Evolutionary conservation across 352 stramenopile genomes (phyloP), one percentile per base, ranked within the genome.

Genomic region (Stramenopiles sp.): DNA sequence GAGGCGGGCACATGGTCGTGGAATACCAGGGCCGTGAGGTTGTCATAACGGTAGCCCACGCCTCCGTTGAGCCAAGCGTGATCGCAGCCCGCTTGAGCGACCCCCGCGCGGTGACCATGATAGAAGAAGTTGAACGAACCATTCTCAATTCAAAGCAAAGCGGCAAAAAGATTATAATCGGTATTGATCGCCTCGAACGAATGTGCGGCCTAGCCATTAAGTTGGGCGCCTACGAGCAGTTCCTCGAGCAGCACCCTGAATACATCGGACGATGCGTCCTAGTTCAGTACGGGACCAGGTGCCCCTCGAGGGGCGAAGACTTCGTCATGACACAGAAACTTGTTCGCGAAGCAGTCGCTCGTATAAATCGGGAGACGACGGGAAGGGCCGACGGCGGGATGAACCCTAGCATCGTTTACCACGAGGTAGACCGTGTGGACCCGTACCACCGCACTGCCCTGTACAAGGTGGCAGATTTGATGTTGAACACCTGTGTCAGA

Each of bases 401-500:
- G 12, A 63, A 63, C 25, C 43, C 43, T 18, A 25, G 12, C 12
- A 63, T 63, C 25, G 25, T 63, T 25, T 63, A 63, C 25, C 43
- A 63, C 43, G 43, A 63, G 25, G 43, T 63, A 63, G 43, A 63
- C 25, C 43, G 43, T 63, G 43, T 63, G 25, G 25, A 63, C 25
- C 12, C 25, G 25, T 63, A 87, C 37, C 80, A 94, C 76, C 83
- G 89, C 6, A 83, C 93, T 74, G 85, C 88, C 0, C 77, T 93
- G 32, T 81, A 92, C 49, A 79, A 80, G 68, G 82, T 87, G 31
- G 83, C 83, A 6, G 86, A 94, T 79, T 81, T 94, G n/a, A 78
- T 88, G 32, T 78, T 94, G 32, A 84, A 88, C 32, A 92, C 87
- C 32, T 83, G 85, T 31, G 85, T 94, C 77, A 79, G 89, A 37